These are phyloP conservation scores for Tagetes patula DNA, from an alignment of 129 eudicot species.

Conservation along the genomic window DNA sequence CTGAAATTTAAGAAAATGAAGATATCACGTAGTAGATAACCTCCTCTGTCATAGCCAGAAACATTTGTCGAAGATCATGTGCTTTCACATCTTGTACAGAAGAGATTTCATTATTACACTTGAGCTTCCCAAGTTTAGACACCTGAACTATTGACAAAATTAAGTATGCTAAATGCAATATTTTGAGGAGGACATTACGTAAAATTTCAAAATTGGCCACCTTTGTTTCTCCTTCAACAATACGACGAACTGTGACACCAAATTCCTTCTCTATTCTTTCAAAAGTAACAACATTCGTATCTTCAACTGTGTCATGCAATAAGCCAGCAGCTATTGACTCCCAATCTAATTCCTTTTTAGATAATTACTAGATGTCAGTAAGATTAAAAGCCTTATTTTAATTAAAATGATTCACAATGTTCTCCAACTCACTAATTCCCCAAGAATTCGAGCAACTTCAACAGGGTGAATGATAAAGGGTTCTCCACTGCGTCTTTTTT, in stretches of 20 bases:
- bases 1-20: slow-evolving; percentile 1
- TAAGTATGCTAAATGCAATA: slow-evolving; percentile 9
- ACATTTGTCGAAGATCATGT: slow-evolving; percentile 90
- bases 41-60: slow-evolving; percentile 96
- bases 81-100: slow-evolving; percentile 94
- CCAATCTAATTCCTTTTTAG: slow-evolving; percentile 88
- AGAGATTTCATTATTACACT: slow-evolving; percentile 65
- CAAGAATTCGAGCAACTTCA: slow-evolving; percentile 93
- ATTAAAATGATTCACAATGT: slow-evolving; percentile 15
- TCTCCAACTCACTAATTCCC: slow-evolving; percentile 75
- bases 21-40: slow-evolving; percentile 43
- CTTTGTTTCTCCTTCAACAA: slow-evolving; percentile 99
- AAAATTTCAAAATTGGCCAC: slow-evolving; percentile 32
- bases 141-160: slow-evolving; percentile 46
- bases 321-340: slow-evolving; percentile 97
- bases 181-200: background rate
- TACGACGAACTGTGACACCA: slow-evolving; percentile 84
- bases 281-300: slow-evolving; percentile 85
- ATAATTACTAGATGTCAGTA: slow-evolving; percentile 14
- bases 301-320: slow-evolving; percentile 93
- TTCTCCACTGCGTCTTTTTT: slow-evolving; percentile 96
- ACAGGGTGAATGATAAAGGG: slow-evolving; percentile 98
- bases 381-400: background rate
- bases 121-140: slow-evolving; percentile 90
- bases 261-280: slow-evolving; percentile 83